These are phyloP conservation scores for Beauveria sp. DNA, from an alignment of 2,329 filamentous ascomycete species.

Conservation along the genomic window DNA sequence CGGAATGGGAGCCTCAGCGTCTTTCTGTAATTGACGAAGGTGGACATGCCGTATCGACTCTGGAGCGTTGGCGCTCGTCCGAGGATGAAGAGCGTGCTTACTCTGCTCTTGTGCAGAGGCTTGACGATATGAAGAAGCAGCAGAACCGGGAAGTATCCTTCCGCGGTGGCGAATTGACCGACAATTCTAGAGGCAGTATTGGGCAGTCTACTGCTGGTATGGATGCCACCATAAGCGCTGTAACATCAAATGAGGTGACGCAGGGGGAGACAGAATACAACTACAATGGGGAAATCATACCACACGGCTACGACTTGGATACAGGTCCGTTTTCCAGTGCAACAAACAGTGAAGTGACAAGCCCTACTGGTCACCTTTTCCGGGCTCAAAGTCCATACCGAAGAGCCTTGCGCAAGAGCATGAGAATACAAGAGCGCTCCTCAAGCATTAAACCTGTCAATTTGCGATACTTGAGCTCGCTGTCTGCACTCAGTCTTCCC, in stretches of 20 bases:
- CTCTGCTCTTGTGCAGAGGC: slow-evolving; percentile 53
- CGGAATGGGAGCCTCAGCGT: slow-evolving; percentile 45
- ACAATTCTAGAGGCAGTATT: background rate
- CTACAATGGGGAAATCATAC: background rate
- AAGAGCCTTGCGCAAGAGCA: slow-evolving; percentile 40
- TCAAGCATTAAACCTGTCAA: slow-evolving; percentile 20
- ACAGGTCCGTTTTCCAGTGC: background rate
- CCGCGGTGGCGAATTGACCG: background rate
- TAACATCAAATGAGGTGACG: background rate
- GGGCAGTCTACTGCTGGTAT: background rate
- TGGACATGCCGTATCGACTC: slow-evolving; percentile 25
- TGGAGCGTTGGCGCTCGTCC: slow-evolving; percentile 16
- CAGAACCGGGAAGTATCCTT: background rate
- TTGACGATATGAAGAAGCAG: slow-evolving; percentile 31
- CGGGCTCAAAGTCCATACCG: slow-evolving; percentile 49
- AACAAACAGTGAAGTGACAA: slow-evolving; percentile 27
- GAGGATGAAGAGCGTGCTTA: slow-evolving; percentile 54
- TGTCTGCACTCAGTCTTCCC: slow-evolving; percentile 32
- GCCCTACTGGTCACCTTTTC: slow-evolving; percentile 43
- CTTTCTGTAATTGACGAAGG: slow-evolving; percentile 59
- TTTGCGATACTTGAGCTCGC: slow-evolving; percentile 29
- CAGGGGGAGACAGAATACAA: background rate
- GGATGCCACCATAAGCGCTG: background rate
- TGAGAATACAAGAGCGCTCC: slow-evolving; percentile 23
- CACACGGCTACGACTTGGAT: background rate